A percentile compares a stretch with the other conserved stretches of the same genome.
These are phyloP conservation scores for Tephrocybe sp. DNA, from an alignment of 768 basidiomycete species.

Conservation along the genomic window DNA sequence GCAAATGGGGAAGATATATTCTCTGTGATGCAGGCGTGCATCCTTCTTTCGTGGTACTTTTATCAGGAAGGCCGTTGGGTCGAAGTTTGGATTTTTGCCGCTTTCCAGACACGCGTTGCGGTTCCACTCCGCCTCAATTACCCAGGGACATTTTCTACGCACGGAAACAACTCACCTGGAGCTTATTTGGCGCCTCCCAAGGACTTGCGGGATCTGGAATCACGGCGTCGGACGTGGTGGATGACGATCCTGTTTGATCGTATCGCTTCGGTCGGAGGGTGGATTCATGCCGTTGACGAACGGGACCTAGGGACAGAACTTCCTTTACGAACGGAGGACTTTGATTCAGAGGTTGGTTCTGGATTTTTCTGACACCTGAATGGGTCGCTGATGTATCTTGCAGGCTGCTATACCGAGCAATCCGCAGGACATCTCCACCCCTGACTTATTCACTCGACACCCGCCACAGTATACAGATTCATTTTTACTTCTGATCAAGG, in stretches of 20 bases:
- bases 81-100: slow-evolving; percentile 90
- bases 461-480: slow-evolving; percentile 80
- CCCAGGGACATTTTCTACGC: slow-evolving; percentile 77
- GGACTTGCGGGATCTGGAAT: slow-evolving; percentile 74
- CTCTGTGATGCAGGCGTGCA: slow-evolving; percentile 84
- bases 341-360: slow-evolving; percentile 64
- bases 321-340: slow-evolving; percentile 73
- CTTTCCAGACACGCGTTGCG: slow-evolving; percentile 80
- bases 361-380: not conserved
- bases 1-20: slow-evolving; percentile 88
- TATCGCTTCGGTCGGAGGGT: slow-evolving; percentile 77
- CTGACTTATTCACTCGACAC: slow-evolving; percentile 69
- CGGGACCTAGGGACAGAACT: slow-evolving; percentile 83
- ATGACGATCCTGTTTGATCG: slow-evolving; percentile 88
- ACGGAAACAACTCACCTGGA: slow-evolving; percentile 66
- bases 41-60: slow-evolving; percentile 87
- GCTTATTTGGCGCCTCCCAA: slow-evolving; percentile 82
- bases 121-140: slow-evolving; percentile 83
- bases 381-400: not conserved
- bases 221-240: slow-evolving; percentile 85
- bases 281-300: slow-evolving; percentile 85
- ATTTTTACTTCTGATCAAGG: slow-evolving; percentile 78
- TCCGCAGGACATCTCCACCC: slow-evolving; percentile 67
- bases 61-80: slow-evolving; percentile 90
- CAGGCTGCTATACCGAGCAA: slow-evolving; percentile 67